Percentiles rank a stretch among this genome's conserved stretches.
Evolutionary conservation across 345 rosid species (phyloP).

Genomic region (Citrus sinensis): DNA sequence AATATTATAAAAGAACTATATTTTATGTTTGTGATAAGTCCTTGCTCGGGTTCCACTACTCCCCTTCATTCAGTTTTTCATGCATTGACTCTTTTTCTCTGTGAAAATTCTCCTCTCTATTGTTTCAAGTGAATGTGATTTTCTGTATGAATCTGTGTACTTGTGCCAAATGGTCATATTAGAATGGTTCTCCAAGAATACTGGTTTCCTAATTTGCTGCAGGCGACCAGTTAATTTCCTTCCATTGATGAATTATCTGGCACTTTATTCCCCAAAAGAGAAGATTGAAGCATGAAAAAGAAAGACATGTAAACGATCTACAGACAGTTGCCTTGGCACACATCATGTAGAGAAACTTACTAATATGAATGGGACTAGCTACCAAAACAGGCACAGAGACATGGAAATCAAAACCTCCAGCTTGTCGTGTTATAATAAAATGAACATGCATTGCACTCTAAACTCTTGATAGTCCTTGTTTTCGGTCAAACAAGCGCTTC

Average conservation of each 20-base stretch:
- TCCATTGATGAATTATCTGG: not conserved
- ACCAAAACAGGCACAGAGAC: not conserved
- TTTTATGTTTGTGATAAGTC: conserved; percentile 9
- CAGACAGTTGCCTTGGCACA: too few relatives aligned
- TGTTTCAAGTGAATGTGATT: conserved; percentile 14
- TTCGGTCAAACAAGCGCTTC: conserved; percentile 41
- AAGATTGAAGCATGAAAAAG: not conserved
- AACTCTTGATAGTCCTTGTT: conserved; percentile 63
- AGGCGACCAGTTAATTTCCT: not conserved
- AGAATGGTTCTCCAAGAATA: not conserved
- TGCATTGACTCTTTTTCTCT: not conserved
- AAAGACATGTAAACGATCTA: not conserved
- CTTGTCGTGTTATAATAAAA: not conserved
- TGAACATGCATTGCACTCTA: conserved; percentile 7
- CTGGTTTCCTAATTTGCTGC: not conserved
- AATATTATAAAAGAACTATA: conserved; percentile 11
- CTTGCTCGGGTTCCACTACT: conserved; percentile 1
- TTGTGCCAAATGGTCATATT: not conserved
- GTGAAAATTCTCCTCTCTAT: conserved; percentile 7
- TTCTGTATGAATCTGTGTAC: conserved; percentile 8
- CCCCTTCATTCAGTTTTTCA: not conserved
- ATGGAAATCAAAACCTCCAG: not conserved
- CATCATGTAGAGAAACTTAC: too few relatives aligned
- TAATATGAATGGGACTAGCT: not conserved
- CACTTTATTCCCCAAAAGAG: not conserved